Evolutionary conservation across 1,284 basidiomycete species (phyloP), one percentile per base, ranked within the genome.

Genomic region (Cutaneotrichosporon cavernicola): DNA sequence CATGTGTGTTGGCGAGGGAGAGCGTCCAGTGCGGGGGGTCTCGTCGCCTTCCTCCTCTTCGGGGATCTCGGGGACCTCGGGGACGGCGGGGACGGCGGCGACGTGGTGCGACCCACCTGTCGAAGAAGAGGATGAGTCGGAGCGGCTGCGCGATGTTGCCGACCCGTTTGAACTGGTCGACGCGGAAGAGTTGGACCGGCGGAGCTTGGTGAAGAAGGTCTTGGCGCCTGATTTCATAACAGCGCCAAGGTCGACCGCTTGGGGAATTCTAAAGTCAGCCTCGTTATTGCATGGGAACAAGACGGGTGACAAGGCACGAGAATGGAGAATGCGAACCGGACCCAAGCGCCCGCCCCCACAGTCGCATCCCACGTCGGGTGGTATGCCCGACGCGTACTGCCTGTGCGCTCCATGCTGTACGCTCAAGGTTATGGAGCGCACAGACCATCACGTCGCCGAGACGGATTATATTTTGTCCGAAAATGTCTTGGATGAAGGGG

Each of bases 121-220:
- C 26, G 26, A 26, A 4, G 40, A 4, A 32, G 58, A 14, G 56
- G 56, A 9, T 49, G 53, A 7, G 58, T 40, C 11, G 31, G 32
- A 32, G 40, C 22, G 43, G 36, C 43, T 6, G 61, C n/a, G 11
- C 40, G 30, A 4, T 9, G 63, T 8, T 2, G 50, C 30, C 18
- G 52, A 52, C 10, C 40, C 47, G 21, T n/a, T 46, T 40, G 65
- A 60, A 32, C 40, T 64, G 10, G 57, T 62, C 10, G 47, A 21
- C 11, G 13, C 47, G 16, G 40, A 49, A 14, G 68, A 34, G 60
- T 67, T 65, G 9, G 66, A 68, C 46, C 70, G 68, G 22, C 74
- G 70, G 31, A 79, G 72, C 66, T 76, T 77, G 49, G 72, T 65
- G 73, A 76, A 79, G 21, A 80, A 63, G 30, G 72, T 73, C 59